Percentiles rank a stretch among this genome's conserved stretches.
These are phyloP conservation scores for Croton laevigatus DNA, from an alignment of 441 rosid species.

Conservation along the genomic window DNA sequence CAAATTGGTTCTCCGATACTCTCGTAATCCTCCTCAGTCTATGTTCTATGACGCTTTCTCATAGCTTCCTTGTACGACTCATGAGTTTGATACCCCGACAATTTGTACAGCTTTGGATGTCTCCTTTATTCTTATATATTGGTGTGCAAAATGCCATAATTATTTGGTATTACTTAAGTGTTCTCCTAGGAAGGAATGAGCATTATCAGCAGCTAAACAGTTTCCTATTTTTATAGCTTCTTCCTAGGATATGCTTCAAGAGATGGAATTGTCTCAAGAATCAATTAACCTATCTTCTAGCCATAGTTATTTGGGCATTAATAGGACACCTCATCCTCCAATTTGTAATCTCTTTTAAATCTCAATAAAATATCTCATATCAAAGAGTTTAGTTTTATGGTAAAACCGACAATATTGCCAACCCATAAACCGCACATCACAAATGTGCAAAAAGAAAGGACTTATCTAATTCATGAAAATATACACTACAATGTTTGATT, in stretches of 20 bases:
- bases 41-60: too few species aligned
- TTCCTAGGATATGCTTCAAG: not conserved
- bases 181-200: not conserved
- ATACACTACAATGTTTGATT: not conserved
- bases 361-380: not conserved
- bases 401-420: not conserved
- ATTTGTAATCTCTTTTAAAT: not conserved
- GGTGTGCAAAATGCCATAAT: too few species aligned
- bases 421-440: not conserved
- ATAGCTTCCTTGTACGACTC: too few species aligned
- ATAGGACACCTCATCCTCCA: not conserved
- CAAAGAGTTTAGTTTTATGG: not conserved
- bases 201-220: not conserved
- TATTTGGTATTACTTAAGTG: not conserved
- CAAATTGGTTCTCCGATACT: too few species aligned
- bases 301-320: not conserved
- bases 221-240: not conserved
- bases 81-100: too few species aligned
- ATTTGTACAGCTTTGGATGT: too few species aligned
- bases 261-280: not conserved
- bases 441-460: not conserved
- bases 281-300: not conserved
- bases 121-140: too few species aligned
- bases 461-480: not conserved
- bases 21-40: too few species aligned